A percentile compares a stretch with the other conserved stretches of the same genome.
phyloP scores from a whole-genome alignment of 2,329 filamentous ascomycete genomes.

The Fusarium keratoplasticum region DNA sequence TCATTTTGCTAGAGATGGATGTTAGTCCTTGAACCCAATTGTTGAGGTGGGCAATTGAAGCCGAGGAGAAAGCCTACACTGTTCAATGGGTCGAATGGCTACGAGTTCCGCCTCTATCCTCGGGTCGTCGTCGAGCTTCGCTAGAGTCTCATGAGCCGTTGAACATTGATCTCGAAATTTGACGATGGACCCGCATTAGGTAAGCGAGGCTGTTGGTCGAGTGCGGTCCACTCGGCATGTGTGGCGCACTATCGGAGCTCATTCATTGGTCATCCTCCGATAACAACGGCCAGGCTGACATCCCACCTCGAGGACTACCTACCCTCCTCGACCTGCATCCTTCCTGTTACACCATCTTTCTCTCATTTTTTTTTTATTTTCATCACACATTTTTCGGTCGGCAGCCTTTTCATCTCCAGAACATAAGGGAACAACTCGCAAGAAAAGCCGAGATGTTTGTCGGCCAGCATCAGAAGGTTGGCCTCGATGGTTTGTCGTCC shows the following conservation, averaged over 20 bases:
- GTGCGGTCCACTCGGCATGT: neutral
- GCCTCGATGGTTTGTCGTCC: constrained; percentile 42
- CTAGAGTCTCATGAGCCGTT: constrained; percentile 26
- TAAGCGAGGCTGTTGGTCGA: constrained; percentile 48
- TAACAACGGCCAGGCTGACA: constrained; percentile 40
- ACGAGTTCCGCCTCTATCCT: constrained; percentile 33
- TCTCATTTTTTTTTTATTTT: constrained; percentile 10
- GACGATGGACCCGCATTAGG: constrained; percentile 40
- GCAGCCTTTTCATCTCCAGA: neutral
- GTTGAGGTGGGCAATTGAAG: rapidly evolving
- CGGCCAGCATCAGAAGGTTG: constrained; percentile 22
- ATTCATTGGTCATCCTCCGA: constrained; percentile 25
- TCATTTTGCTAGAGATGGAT: constrained; percentile 45
- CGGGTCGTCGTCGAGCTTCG: constrained; percentile 31
- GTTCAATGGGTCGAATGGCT: constrained; percentile 37
- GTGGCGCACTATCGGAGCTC: constrained; percentile 27
- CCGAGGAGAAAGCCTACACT: constrained; percentile 18
- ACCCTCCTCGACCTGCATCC: constrained; percentile 28
- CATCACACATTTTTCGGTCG: neutral
- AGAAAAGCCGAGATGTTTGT: neutral
- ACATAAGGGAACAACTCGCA: neutral
- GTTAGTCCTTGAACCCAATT: constrained; percentile 6
- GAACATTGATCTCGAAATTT: constrained; percentile 46
- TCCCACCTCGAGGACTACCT: constrained; percentile 23
- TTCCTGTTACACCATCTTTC: constrained; percentile 16